A percentile compares a stretch with the other conserved stretches of the same genome.
phyloP scores from a whole-genome alignment of 1,284 basidiomycete species.

The Pyrrhoderma noxium region DNA sequence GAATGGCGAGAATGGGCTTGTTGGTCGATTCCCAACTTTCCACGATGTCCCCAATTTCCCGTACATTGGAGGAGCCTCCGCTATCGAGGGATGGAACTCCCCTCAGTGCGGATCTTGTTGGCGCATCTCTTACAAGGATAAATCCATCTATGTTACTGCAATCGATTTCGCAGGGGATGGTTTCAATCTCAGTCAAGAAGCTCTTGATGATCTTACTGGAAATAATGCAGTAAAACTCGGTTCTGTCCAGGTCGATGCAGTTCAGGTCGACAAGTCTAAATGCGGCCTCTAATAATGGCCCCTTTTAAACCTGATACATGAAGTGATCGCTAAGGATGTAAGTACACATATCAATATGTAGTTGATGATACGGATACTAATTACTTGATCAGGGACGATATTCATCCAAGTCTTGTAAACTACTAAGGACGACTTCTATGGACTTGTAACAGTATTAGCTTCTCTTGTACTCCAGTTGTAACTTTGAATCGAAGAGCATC shows the following conservation, averaged over 20 bases:
- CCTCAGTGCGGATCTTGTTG: slow-evolving; percentile 31
- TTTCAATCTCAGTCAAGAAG: slow-evolving; percentile 29
- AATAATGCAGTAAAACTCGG: slow-evolving; percentile 23
- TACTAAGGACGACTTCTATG: no score
- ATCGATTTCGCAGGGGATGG: slow-evolving; percentile 28
- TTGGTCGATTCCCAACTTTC: slow-evolving; percentile 26
- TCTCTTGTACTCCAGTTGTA: no score
- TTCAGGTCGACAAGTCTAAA: slow-evolving; percentile 13
- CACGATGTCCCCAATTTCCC: slow-evolving; percentile 28
- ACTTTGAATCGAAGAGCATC: no score
- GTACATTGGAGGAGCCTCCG: slow-evolving; percentile 27
- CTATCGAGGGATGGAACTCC: slow-evolving; percentile 26
- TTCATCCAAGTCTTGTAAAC: no score
- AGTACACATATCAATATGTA: no score
- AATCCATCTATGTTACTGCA: slow-evolving; percentile 25
- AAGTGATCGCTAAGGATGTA: no score
- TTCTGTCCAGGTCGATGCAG: slow-evolving; percentile 21
- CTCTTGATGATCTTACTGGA: slow-evolving; percentile 29
- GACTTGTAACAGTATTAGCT: no score
- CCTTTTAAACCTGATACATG: no score
- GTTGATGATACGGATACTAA: no score
- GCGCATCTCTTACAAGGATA: slow-evolving; percentile 24
- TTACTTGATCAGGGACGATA: no score
- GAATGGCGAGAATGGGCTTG: slow-evolving; percentile 26
- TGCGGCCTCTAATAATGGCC: no score